Percentiles rank a stretch among this genome's conserved stretches.
Conservation (phyloP, 2,329 filamentous ascomycete species). For the Epichloe festucae region DNA sequence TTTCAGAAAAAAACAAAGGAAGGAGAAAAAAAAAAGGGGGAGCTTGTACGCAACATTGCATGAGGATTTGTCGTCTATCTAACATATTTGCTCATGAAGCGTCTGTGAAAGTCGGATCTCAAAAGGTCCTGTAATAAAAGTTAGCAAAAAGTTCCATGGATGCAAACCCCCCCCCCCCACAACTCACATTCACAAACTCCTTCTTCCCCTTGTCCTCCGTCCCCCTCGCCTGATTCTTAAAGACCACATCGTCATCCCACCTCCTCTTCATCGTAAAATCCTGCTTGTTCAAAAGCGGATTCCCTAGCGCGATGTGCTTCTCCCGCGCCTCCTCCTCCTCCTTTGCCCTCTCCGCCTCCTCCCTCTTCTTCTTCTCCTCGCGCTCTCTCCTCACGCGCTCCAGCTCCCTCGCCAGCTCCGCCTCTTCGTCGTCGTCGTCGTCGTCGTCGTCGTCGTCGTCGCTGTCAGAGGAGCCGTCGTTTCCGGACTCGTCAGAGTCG, state of each 20-base stretch:
- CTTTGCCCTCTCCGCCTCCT: slow-evolving; percentile 66
- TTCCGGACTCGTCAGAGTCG: slow-evolving; percentile 48
- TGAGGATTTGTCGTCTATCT: slow-evolving; percentile 29
- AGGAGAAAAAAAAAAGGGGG: neutral
- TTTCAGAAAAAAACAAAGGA: neutral
- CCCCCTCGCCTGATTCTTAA: slow-evolving; percentile 94
- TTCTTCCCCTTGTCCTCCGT: slow-evolving; percentile 85
- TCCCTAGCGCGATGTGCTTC: slow-evolving; percentile 79
- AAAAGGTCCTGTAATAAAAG: slow-evolving; percentile 53
- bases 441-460: slow-evolving; percentile 32
- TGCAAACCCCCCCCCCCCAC: neutral
- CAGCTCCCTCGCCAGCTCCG: slow-evolving; percentile 80
- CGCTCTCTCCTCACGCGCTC: slow-evolving; percentile 81
- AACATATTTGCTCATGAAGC: slow-evolving; percentile 74
- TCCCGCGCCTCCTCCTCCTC: slow-evolving; percentile 75
- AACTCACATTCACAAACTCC: slow-evolving; percentile 85
- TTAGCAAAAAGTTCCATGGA: neutral
- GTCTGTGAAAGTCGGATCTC: slow-evolving; percentile 92
- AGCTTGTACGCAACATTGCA: neutral
- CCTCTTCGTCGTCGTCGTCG: slow-evolving; percentile 47
- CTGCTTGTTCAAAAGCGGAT: slow-evolving; percentile 76
- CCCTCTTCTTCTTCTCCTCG: slow-evolving; percentile 29
- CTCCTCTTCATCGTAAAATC: slow-evolving; percentile 85
- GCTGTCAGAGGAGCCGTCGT: slow-evolving; percentile 40
- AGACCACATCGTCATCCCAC: slow-evolving; percentile 98